These are phyloP conservation scores for Suillus subalutaceus DNA, from an alignment of 768 basidiomycete genomes.

Conservation along the genomic window DNA sequence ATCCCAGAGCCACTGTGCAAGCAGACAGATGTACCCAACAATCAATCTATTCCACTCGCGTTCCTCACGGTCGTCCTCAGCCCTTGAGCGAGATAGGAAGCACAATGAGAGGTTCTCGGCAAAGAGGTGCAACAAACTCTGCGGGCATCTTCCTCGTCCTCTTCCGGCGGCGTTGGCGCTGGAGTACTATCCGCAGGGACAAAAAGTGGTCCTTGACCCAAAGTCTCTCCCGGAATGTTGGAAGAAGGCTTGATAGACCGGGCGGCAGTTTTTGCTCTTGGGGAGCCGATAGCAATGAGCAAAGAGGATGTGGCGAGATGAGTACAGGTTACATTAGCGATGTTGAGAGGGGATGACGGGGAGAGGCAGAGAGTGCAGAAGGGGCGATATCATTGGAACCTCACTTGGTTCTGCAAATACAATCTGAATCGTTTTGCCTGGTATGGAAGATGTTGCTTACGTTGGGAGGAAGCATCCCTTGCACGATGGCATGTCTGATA, in stretches of 20 bases:
- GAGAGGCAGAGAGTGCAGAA: slow-evolving; percentile 68
- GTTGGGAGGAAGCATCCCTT: slow-evolving; percentile 71
- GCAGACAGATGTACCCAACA: slow-evolving; percentile 79
- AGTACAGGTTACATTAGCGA: slow-evolving; percentile 56
- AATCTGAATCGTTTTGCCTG: not conserved
- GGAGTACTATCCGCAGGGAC: slow-evolving; percentile 72
- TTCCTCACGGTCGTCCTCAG: slow-evolving; percentile 64
- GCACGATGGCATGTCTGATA: slow-evolving; percentile 66
- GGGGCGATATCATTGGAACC: slow-evolving; percentile 58
- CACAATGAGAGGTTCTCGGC: slow-evolving; percentile 90
- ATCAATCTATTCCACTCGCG: slow-evolving; percentile 92
- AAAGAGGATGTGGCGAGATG: slow-evolving; percentile 81
- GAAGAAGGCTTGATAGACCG: slow-evolving; percentile 63
- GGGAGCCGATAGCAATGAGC: slow-evolving; percentile 75
- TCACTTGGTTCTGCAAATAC: slow-evolving; percentile 30
- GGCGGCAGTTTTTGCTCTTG: slow-evolving; percentile 64
- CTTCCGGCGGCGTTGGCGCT: slow-evolving; percentile 33
- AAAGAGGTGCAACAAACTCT: slow-evolving; percentile 80
- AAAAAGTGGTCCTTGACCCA: slow-evolving; percentile 56
- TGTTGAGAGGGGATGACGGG: slow-evolving; percentile 62
- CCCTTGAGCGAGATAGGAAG: slow-evolving; percentile 66
- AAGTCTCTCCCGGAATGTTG: slow-evolving; percentile 31
- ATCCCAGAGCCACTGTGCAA: slow-evolving; percentile 97
- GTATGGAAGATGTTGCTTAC: slow-evolving; percentile 24
- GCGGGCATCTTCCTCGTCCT: slow-evolving; percentile 66